Evolutionary conservation across 768 basidiomycete genomes (phyloP), one percentile per base, ranked within the genome.

Genomic region (Trametes villosa): DNA sequence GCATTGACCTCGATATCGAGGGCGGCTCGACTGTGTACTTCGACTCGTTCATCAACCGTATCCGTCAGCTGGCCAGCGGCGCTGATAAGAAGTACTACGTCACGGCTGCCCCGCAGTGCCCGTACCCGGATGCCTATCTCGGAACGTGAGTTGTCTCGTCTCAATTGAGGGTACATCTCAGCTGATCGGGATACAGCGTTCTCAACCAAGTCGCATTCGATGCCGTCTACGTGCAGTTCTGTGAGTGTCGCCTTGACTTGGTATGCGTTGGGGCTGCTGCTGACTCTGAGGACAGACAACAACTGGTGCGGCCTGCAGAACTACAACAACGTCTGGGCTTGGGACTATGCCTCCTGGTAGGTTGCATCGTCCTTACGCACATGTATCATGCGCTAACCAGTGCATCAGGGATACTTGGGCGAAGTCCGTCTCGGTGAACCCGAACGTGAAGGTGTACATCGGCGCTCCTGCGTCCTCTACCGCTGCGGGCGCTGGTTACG

Each of bases 221-320:
- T 72, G 87, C 87, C 2, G 74, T 91, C 56, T 90, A 88, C 67
- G 87, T 89, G 36, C 88, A 88, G 70, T 87, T 90, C 69, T 84
- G 82, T 81, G 64, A 60, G 78, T 67, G 3, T 33, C 30, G 0
- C 4, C 27, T 13, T 13, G 30, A 15, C 22, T 44, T 26, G 9
- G 9, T 45, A 4, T 11, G 9, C 22, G n/a, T 44, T 4, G 8
- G n/a, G 7, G 42, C 1, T 8, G 6, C 9, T 27, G 30, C 34
- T 63, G 27, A 56, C 27, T 9, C n/a, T 30, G 13, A 4, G 20
- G 0, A 13, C 49, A 74, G 75, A 77, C 65, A 87, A 87, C 70
- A 88, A 87, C 70, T 84, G 75, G 67, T 88, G 86, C 64, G 81
- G 80, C 31, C 72, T 87, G 40, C 78, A 80, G 58, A 74, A 77